Conservation (phyloP, 2,329 filamentous ascomycete species). For the Albifimbria verrucaria region DNA sequence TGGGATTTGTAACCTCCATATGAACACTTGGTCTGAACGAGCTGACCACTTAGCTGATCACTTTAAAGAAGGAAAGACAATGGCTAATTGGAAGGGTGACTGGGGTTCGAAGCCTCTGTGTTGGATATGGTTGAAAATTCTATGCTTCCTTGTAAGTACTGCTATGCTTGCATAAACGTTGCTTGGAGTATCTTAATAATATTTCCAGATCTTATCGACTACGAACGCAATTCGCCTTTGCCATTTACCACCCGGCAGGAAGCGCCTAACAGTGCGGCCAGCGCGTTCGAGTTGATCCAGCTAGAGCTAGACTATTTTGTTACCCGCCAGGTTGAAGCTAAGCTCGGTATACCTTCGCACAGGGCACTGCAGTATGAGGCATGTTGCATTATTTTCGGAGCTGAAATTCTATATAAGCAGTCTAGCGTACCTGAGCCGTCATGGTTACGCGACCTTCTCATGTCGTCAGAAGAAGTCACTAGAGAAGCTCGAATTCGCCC, state of each 20-base stretch:
- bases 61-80: constrained; percentile 63
- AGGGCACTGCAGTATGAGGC: constrained; percentile 53
- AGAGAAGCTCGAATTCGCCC: constrained; percentile 13
- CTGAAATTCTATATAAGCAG: constrained; percentile 43
- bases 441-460: constrained; percentile 20
- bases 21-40: constrained; percentile 59
- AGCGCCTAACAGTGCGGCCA: constrained; percentile 45
- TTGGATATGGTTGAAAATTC: constrained; percentile 64
- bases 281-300: constrained; percentile 60
- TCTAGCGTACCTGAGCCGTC: constrained; percentile 15
- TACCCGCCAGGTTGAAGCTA: constrained; percentile 39
- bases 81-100: constrained; percentile 68
- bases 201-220: constrained; percentile 58
- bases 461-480: constrained; percentile 11
- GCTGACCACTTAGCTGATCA: constrained; percentile 63
- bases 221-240: constrained; percentile 55
- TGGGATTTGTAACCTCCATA: constrained; percentile 61
- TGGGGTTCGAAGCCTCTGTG: constrained; percentile 63
- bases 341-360: constrained; percentile 41
- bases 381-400: constrained; percentile 53
- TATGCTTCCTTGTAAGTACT: constrained; percentile 58
- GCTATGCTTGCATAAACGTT: constrained; percentile 33
- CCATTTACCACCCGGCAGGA: constrained; percentile 48
- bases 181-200: constrained; percentile 37
- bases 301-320: constrained; percentile 53